Conservation (phyloP, 2,329 filamentous ascomycete species). For the Metarhizium anisopliae region DNA sequence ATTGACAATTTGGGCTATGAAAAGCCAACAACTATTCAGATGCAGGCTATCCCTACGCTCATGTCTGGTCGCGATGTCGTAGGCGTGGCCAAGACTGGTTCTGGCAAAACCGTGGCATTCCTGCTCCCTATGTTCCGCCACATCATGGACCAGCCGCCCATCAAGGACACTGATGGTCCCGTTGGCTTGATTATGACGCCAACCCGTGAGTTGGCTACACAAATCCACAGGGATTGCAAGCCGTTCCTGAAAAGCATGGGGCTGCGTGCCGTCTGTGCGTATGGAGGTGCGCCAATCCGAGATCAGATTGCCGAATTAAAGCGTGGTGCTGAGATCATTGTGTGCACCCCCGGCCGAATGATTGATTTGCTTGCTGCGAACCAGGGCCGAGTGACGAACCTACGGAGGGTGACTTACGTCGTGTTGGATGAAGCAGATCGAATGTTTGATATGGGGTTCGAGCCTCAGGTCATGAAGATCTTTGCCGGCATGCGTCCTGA, state of each 20-base stretch:
- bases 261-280: slow-evolving; percentile 82
- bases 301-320: slow-evolving; percentile 97
- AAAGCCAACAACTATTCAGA: slow-evolving; percentile 85
- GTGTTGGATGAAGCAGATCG: slow-evolving; percentile 96
- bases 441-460: slow-evolving; percentile 99
- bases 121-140: slow-evolving; percentile 95
- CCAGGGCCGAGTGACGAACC: slow-evolving; percentile 85
- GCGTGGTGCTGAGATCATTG: slow-evolving; percentile 87
- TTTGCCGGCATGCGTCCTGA: slow-evolving; percentile 86
- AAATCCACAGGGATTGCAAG: slow-evolving; percentile 91
- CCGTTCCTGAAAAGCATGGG: slow-evolving; percentile 84
- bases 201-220: slow-evolving; percentile 84
- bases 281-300: slow-evolving; percentile 91
- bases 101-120: slow-evolving; percentile 95
- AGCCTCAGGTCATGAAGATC: slow-evolving; percentile 96
- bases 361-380: slow-evolving; percentile 94
- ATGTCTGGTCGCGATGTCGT: slow-evolving; percentile 96
- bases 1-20: slow-evolving; percentile 76
- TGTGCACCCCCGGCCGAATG: slow-evolving; percentile 90
- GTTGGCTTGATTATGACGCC: slow-evolving; percentile 87
- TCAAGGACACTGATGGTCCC: slow-evolving; percentile 79
- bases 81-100: slow-evolving; percentile 94
- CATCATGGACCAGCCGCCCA: slow-evolving; percentile 82
- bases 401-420: slow-evolving; percentile 82
- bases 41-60: slow-evolving; percentile 87